Evolutionary conservation across 176 grass and related monocot genomes (phyloP).

Genomic region (Eleusine coracana): DNA sequence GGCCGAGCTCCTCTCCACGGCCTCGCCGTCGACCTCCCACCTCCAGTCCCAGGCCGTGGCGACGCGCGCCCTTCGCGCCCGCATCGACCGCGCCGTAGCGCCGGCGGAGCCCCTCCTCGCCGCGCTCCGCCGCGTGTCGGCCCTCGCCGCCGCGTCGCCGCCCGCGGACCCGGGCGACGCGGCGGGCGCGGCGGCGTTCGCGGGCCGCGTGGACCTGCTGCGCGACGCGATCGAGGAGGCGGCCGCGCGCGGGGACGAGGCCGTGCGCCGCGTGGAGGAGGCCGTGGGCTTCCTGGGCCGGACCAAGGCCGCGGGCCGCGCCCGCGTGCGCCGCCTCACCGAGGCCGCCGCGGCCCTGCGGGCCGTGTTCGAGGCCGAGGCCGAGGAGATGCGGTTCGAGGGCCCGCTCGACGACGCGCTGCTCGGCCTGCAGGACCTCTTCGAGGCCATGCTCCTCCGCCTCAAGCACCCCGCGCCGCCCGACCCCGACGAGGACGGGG

Average conservation of each 20-base stretch:
- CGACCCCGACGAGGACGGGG: not conserved
- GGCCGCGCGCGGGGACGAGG: slow-evolving; percentile 50
- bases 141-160: slow-evolving; percentile 35
- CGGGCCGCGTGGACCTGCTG: slow-evolving; percentile 54
- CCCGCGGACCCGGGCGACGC: slow-evolving; percentile 30
- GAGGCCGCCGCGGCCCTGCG: slow-evolving; percentile 57
- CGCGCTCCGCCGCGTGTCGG: slow-evolving; percentile 41
- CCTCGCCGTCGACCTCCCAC: slow-evolving; percentile 38
- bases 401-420: slow-evolving; percentile 67
- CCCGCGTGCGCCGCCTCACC: slow-evolving; percentile 46
- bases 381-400: slow-evolving; percentile 68
- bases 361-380: slow-evolving; percentile 56
- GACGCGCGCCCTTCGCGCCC: slow-evolving; percentile 36
- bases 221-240: slow-evolving; percentile 47
- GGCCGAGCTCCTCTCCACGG: slow-evolving; percentile 11
- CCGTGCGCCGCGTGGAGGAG: slow-evolving; percentile 57
- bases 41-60: slow-evolving; percentile 59
- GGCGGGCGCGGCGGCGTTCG: slow-evolving; percentile 32
- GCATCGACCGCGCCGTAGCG: slow-evolving; percentile 60
- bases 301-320: slow-evolving; percentile 54
- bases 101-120: slow-evolving; percentile 33
- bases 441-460: slow-evolving; percentile 53
- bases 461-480: slow-evolving; percentile 50
- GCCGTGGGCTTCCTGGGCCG: slow-evolving; percentile 65
- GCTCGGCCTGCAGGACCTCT: slow-evolving; percentile 57